A percentile compares a stretch with the other conserved stretches of the same genome.
These are phyloP conservation scores for Phytopythium cucurbitacearum DNA, from an alignment of 352 stramenopile species.

Conservation along the genomic window DNA sequence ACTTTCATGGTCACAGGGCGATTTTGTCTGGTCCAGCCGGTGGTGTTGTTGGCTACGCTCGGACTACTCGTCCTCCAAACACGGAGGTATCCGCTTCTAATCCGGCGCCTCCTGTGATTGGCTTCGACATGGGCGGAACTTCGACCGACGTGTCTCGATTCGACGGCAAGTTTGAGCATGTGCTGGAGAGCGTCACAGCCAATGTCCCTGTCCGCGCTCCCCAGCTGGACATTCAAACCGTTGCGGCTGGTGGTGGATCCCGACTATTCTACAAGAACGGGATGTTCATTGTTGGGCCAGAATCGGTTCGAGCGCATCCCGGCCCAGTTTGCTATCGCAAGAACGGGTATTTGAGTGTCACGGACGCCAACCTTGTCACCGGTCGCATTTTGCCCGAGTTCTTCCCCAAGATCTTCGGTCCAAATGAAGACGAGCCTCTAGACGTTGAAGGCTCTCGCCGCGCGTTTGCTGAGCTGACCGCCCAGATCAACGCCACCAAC, in stretches of 20 bases:
- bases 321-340: slow-evolving; percentile 98
- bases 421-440: slow-evolving; percentile 95
- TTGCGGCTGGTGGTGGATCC: slow-evolving; percentile 95
- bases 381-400: slow-evolving; percentile 95
- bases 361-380: slow-evolving; percentile 98
- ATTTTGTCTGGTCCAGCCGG: slow-evolving; percentile 94
- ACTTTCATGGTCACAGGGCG: slow-evolving; percentile 90
- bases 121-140: slow-evolving; percentile 99
- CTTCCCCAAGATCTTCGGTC: slow-evolving; percentile 99
- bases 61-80: slow-evolving; percentile 78
- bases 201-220: slow-evolving; percentile 97
- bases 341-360: slow-evolving; percentile 95
- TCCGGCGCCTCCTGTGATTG: slow-evolving; percentile 77
- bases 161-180: slow-evolving; percentile 95
- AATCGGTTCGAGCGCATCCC: slow-evolving; percentile 95
- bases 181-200: slow-evolving; percentile 98
- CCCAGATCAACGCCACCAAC: slow-evolving; percentile 79
- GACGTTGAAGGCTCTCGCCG: slow-evolving; percentile 91
- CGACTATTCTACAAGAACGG: slow-evolving; percentile 96
- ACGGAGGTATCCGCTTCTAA: slow-evolving; percentile 7
- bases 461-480: slow-evolving; percentile 91
- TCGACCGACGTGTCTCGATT: slow-evolving; percentile 98
- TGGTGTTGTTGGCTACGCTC: slow-evolving; percentile 96
- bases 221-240: slow-evolving; percentile 99
- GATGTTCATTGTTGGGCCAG: slow-evolving; percentile 97